These are phyloP conservation scores for Halenospora varia DNA, from an alignment of 495 filamentous ascomycete genomes.

Conservation along the genomic window DNA sequence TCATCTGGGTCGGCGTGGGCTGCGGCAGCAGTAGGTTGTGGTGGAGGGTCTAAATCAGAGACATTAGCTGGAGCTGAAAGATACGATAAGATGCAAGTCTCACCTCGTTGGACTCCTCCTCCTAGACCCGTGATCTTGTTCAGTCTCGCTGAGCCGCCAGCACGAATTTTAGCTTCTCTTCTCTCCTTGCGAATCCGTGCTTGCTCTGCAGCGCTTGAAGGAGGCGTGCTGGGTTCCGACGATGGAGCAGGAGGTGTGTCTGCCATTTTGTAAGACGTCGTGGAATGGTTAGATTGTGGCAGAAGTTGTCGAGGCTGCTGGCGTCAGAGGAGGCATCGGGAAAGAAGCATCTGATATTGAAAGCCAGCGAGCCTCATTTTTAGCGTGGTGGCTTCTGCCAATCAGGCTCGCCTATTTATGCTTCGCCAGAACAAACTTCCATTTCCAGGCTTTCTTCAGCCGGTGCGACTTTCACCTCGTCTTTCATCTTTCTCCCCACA, in stretches of 20 bases:
- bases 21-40: conserved; percentile 8
- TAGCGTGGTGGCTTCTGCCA: no score
- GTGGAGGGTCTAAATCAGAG: conserved; percentile 16
- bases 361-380: no score
- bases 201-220: conserved; percentile 67
- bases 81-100: conserved; percentile 3
- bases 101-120: conserved; percentile 55
- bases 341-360: no score
- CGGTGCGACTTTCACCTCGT: no score
- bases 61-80: conserved; percentile 15
- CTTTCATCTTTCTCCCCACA: no score
- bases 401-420: no score
- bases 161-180: conserved; percentile 84
- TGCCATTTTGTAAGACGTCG: conserved; percentile 18
- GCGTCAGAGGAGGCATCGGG: neutral
- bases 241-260: conserved; percentile 15
- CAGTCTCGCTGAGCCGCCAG: conserved; percentile 72
- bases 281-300: neutral
- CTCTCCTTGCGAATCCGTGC: conserved; percentile 85
- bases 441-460: no score
- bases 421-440: no score
- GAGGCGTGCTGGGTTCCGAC: conserved; percentile 23
- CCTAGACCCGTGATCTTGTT: conserved; percentile 79
- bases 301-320: neutral
- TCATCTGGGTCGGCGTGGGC: conserved; percentile 62